Conservation (phyloP, 1,284 basidiomycete species). For the Cryptococcus sp. region DNA sequence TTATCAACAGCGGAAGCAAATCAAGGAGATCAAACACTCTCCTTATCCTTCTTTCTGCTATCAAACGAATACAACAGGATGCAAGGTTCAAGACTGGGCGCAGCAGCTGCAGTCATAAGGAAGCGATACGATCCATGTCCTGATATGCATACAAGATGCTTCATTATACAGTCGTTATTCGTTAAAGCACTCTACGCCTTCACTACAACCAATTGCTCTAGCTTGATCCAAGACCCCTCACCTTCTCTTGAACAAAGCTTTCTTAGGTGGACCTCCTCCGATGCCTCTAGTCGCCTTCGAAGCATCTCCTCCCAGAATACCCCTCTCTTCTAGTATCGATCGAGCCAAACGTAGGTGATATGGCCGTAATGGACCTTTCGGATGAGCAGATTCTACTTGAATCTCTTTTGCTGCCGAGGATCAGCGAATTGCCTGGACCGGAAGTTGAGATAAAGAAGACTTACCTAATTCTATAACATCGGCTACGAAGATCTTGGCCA, state of each 20-base stretch:
- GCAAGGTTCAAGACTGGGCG: too few relatives aligned
- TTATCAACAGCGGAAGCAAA: background rate
- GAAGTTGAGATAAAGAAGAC: conserved; percentile 4
- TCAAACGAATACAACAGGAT: too few relatives aligned
- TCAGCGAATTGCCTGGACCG: background rate
- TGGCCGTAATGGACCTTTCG: conserved; percentile 33
- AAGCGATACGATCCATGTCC: too few relatives aligned
- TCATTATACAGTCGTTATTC: too few relatives aligned
- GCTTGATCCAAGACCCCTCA: background rate
- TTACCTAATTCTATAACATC: conserved; percentile 40
- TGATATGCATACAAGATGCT: too few relatives aligned
- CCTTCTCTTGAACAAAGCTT: conserved; percentile 13
- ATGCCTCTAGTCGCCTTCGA: conserved; percentile 3
- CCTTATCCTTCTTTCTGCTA: too few relatives aligned
- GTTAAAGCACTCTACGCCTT: too few relatives aligned
- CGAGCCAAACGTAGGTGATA: conserved; percentile 41
- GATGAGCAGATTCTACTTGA: conserved; percentile 28
- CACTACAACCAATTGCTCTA: too few relatives aligned
- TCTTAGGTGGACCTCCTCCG: conserved; percentile 20
- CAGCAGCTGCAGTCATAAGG: too few relatives aligned
- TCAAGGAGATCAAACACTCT: too few relatives aligned
- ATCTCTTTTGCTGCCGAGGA: conserved; percentile 18
- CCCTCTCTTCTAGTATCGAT: conserved; percentile 26
- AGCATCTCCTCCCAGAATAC: conserved; percentile 11
- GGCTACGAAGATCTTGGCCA: conserved; percentile 43